Conservation (phyloP, 163 green algal genomes). For the Volvox carteri region DNA sequence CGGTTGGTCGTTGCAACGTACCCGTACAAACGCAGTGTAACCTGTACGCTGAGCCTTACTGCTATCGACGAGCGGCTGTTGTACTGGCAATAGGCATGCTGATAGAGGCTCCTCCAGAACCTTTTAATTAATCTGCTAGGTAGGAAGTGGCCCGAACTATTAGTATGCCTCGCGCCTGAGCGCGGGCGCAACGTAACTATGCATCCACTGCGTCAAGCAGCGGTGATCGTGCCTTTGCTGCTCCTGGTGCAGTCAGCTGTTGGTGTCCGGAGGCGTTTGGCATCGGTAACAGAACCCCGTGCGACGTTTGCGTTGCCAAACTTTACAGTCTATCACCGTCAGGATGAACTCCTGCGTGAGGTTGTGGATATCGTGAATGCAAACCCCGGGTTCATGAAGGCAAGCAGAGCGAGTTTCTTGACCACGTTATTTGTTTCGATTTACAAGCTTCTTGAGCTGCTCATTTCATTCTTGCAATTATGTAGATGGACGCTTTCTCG, state of each 20-base stretch:
- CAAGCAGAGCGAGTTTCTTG: neutral
- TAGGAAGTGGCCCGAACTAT: neutral
- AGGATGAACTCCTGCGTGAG: conserved; percentile 71
- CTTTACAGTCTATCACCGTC: conserved; percentile 82
- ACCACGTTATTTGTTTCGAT: neutral
- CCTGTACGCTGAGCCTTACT: too few relatives aligned
- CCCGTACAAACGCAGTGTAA: too few relatives aligned
- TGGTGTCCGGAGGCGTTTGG: neutral
- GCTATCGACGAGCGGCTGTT: too few relatives aligned
- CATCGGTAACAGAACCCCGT: neutral
- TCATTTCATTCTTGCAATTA: neutral
- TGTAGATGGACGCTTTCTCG: conserved; percentile 59
- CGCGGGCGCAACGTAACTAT: neutral
- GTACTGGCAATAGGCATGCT: too few relatives aligned
- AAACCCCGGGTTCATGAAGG: conserved; percentile 68
- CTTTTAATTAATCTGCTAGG: too few relatives aligned
- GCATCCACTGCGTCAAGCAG: neutral
- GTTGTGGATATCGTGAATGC: conserved; percentile 68
- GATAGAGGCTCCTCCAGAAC: too few relatives aligned
- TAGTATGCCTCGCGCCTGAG: neutral
- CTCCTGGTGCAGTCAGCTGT: neutral
- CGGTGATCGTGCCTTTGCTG: conserved; percentile 10
- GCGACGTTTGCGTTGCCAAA: conserved; percentile 64
- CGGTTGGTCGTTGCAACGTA: too few relatives aligned
- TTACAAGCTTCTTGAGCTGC: neutral